Evolutionary conservation across 192 early-diverging fungal species (phyloP), one percentile per base, ranked within the genome.

Genomic region (Dispira parvispora): DNA sequence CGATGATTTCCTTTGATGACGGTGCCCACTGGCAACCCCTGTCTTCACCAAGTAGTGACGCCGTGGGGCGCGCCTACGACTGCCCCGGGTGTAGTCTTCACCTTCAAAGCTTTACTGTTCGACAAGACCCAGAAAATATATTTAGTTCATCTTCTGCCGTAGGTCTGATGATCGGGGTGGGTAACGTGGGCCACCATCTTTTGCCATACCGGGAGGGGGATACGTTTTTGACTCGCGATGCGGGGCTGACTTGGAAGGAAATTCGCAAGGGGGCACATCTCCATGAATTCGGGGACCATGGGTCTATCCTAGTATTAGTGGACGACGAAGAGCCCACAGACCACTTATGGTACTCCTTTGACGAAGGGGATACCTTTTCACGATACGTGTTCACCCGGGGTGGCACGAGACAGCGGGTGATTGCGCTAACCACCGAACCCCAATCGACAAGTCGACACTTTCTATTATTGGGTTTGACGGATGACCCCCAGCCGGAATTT

Each of bases 281-380:
- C 71, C 90, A 85, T 68, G 92, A 94, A 67, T 90, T 96, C 78
- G 91, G 91, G 23, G 92, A 96, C 64, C 89, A 92, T 62, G 96
- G 96, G 12, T 85, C 78, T 8, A 75, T 99, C 32, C 77, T 97
- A 23, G 62, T 99, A 20, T 55, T 94, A n/a, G 85, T 87, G 8
- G 83, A 88, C 53, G 91, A 97, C 64, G 87, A 92, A 56, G 78
- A 79, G 23, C 80, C 84, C 0, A 79, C 82, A 14, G 71, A 80
- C 32, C 68, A 73, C 26, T 63, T 89, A 21, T 77, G 77, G 53
- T 86, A 88, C 66, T 87, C 91, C 16, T 71, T 82, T 46, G 86
- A 96, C 68, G 87, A 86, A 60, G 96, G 92, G 46, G 46, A 72
- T 0, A 75, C 84, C 3, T 96, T 83, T 79, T 69, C 71, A 45